Base-by-base conservation (phyloP, 257 asterid genomes). In the Penstemon barbatus region DNA sequence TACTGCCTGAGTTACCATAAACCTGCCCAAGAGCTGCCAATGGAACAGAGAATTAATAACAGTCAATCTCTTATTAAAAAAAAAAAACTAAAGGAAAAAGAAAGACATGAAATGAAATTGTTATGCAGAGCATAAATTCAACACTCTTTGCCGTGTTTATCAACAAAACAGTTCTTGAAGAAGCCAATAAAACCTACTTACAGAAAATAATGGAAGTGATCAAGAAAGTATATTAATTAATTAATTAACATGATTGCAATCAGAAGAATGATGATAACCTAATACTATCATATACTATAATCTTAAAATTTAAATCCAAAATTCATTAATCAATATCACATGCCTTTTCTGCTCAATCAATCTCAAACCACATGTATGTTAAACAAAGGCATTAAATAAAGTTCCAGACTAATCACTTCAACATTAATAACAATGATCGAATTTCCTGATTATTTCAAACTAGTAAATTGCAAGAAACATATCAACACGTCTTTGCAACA, bases 11-110 rank as follows among this genome's bases (percentile, higher is more conserved):
- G 57, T 51, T 55, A 40, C 64, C 42, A 63, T 72, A 43, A 33
- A 41, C 45, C 7, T 1, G 43, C n/a, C 61, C 61, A 56, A 6
- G 19, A 66, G 55, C 77, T 73, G 73, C 36, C 61, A 65, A 50
- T 33, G 40, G 10, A 65, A 39, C 68, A 73, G 15, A 15, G 18
- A 15, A 15, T n/a, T n/a, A n/a, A n/a, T 15, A 15, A 15, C 18
- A 15, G 18, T 15, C 18, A 15, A 15, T 15, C 18, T 15, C 18
- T 15, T 15, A 15, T 15, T 15, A 15, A 15, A 15, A 15, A 15
- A 15, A 15, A 15, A 15, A 15, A 15, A 15, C 18, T 15, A 15
- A 15, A n/a, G n/a, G n/a, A n/a, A n/a, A 25, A 25, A 25, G 33
- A 25, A 25, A 25, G 33, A 25, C 33, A 25, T 25, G 33, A 25